These are phyloP conservation scores for Pyricularia sp. DNA, from an alignment of 2,329 filamentous ascomycete species.

Conservation along the genomic window DNA sequence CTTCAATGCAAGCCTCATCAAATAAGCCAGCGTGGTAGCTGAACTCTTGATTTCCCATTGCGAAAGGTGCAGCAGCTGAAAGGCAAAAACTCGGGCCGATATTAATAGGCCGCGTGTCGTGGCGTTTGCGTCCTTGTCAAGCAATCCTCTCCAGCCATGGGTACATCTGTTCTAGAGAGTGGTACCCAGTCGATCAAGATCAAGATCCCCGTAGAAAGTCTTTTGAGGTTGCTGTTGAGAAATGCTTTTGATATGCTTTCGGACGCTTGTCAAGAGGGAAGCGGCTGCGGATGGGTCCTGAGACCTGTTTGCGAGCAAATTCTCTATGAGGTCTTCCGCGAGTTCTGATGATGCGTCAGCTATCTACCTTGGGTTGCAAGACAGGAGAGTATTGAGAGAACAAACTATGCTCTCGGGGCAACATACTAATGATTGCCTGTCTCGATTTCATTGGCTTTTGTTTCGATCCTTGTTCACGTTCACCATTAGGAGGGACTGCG, in stretches of 20 bases:
- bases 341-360: background rate
- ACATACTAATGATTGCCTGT: background rate
- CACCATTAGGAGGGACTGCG: background rate
- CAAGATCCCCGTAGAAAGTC: conserved; percentile 19
- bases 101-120: conserved; percentile 20
- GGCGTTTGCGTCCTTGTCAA: conserved; percentile 11
- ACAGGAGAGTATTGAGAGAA: background rate
- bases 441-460: background rate
- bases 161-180: conserved; percentile 56
- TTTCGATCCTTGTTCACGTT: background rate
- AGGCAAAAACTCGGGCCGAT: conserved; percentile 42
- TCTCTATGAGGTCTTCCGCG: background rate
- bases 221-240: conserved; percentile 13
- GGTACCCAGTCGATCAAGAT: conserved; percentile 42
- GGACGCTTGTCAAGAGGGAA: conserved; percentile 26
- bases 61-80: conserved; percentile 51
- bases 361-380: background rate
- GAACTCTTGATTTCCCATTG: conserved; percentile 18
- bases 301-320: background rate
- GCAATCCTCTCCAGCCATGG: conserved; percentile 26
- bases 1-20: conserved; percentile 57
- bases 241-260: conserved; percentile 22
- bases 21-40: conserved; percentile 29
- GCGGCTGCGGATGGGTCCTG: conserved; percentile 13
- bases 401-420: background rate